phyloP scores from a whole-genome alignment of 2,329 filamentous ascomycete species.

The Chrysoporthe deuterocubensis region DNA sequence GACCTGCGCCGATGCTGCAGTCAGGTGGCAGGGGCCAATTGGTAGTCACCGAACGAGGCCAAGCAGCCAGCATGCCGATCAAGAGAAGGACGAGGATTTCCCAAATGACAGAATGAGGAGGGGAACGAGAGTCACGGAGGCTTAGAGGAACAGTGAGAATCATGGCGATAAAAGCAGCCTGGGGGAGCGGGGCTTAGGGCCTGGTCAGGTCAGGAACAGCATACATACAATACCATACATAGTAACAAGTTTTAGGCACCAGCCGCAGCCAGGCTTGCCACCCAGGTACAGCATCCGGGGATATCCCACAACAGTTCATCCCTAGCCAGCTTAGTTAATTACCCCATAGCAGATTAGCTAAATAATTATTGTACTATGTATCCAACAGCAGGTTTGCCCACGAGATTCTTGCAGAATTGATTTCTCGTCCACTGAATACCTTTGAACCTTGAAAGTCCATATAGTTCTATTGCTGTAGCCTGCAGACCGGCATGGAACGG shows the following conservation, averaged over 20 bases:
- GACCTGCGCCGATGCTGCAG: constrained; percentile 2
- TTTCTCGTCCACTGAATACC: background rate
- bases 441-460: no score
- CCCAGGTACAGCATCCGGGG: background rate
- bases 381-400: background rate
- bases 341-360: background rate
- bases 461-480: no score
- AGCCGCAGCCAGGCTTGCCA: background rate
- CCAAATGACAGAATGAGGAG: background rate
- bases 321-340: background rate
- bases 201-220: background rate
- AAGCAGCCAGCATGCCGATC: background rate
- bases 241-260: background rate
- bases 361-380: background rate
- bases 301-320: background rate
- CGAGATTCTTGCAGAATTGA: background rate
- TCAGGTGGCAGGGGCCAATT: background rate
- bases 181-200: background rate
- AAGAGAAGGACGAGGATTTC: background rate
- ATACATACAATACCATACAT: background rate
- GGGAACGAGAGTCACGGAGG: background rate
- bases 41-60: background rate
- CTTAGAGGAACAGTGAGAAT: background rate
- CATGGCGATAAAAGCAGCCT: background rate
- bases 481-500: background rate